Percentiles rank a stretch among this genome's conserved stretches.
Conservation (phyloP, 306 rosid genomes). For the Vigna angularis region DNA sequence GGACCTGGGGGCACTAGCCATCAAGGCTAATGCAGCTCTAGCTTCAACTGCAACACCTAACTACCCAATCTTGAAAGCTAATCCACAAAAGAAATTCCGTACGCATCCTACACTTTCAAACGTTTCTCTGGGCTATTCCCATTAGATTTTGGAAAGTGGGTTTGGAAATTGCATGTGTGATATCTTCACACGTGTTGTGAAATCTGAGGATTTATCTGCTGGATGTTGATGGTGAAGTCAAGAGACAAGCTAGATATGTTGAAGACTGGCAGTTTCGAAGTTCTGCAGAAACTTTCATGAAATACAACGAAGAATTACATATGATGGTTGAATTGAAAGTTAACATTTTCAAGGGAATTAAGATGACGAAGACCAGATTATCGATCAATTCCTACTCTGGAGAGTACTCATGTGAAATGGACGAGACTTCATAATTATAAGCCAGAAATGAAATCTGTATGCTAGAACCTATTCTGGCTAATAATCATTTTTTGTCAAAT, state of each 20-base stretch:
- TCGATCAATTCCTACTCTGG: constrained; percentile 20
- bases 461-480: neutral
- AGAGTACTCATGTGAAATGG: constrained; percentile 30
- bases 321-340: neutral
- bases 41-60: constrained; percentile 22
- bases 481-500: neutral
- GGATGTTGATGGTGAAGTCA: neutral
- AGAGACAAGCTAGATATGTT: neutral
- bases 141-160: constrained; percentile 2
- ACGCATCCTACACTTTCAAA: constrained; percentile 38
- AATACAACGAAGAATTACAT: neutral
- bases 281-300: neutral
- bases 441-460: constrained; percentile 13
- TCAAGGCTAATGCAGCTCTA: constrained; percentile 68
- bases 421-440: constrained; percentile 54
- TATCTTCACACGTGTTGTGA: neutral
- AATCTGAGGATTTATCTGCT: neutral
- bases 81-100: neutral
- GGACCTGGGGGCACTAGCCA: constrained; percentile 60
- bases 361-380: constrained; percentile 39
- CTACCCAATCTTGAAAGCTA: neutral
- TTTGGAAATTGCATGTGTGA: neutral
- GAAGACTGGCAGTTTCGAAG: neutral
- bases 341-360: neutral
- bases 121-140: constrained; percentile 32